Percentiles rank a stretch among this genome's conserved stretches.
Conservation (phyloP, 2,329 filamentous ascomycete species). For the Dactylonectria macrodidyma region DNA sequence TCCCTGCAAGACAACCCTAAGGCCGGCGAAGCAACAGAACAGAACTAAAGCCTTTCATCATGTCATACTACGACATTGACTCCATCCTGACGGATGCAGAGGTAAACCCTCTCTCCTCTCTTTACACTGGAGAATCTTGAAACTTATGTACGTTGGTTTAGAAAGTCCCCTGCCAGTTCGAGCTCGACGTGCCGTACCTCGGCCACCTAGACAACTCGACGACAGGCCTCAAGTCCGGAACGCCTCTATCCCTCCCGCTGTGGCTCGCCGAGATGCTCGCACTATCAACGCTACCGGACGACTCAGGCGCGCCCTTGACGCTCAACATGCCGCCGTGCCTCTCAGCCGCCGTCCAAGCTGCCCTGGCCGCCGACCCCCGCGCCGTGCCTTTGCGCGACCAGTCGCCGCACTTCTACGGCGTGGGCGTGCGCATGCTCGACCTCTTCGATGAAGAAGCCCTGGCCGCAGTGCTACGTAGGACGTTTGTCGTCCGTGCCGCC, state of each 20-base stretch:
- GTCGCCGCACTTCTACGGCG: constrained; percentile 88
- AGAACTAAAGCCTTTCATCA: constrained; percentile 34
- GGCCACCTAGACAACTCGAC: constrained; percentile 92
- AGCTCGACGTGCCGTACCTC: constrained; percentile 88
- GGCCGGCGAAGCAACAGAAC: background rate
- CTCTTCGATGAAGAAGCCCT: constrained; percentile 88
- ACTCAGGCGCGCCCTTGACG: constrained; percentile 75
- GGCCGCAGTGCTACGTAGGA: constrained; percentile 81
- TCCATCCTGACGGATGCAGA: constrained; percentile 89
- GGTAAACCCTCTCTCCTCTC: constrained; percentile 59
- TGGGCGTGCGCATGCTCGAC: constrained; percentile 89
- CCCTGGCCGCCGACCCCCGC: constrained; percentile 90
- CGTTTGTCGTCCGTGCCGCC: constrained; percentile 84
- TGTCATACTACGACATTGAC: constrained; percentile 90
- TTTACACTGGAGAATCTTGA: background rate
- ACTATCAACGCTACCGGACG: constrained; percentile 69
- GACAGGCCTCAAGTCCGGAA: constrained; percentile 82
- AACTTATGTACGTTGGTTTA: constrained; percentile 53
- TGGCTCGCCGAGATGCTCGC: constrained; percentile 97
- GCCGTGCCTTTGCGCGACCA: constrained; percentile 88
- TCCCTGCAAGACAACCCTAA: background rate
- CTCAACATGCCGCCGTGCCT: constrained; percentile 87
- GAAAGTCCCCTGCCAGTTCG: constrained; percentile 97
- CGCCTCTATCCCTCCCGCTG: constrained; percentile 85
- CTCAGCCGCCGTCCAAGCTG: constrained; percentile 85